Evolutionary conservation across 805 yeast genomes (phyloP).

Genomic region (Barnettozyma siamensis): DNA sequence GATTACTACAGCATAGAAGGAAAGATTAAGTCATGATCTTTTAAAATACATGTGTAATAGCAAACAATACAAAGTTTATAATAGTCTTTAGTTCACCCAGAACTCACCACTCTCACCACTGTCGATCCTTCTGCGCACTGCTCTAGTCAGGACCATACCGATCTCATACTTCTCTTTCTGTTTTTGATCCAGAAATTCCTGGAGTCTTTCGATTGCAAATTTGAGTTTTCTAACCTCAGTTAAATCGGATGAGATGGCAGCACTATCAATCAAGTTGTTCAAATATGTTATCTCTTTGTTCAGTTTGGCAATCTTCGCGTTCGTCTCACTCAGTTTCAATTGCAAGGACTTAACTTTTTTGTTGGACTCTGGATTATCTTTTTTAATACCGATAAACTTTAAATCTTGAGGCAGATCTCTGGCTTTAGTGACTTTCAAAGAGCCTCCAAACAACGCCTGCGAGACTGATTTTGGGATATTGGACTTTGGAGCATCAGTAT

Average conservation of each 20-base stretch:
- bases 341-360: conserved; percentile 26
- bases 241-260: conserved; percentile 31
- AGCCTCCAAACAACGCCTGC: conserved; percentile 21
- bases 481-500: not conserved
- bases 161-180: conserved; percentile 38
- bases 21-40: not conserved
- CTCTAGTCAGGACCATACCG: conserved; percentile 35
- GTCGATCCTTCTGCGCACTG: conserved; percentile 35
- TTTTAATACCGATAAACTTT: conserved; percentile 22
- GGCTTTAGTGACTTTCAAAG: conserved; percentile 23
- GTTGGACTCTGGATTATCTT: conserved; percentile 13
- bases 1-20: conserved; percentile 8
- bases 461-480: conserved; percentile 25
- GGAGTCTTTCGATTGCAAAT: conserved; percentile 31
- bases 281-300: conserved; percentile 35
- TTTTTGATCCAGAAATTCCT: conserved; percentile 35
- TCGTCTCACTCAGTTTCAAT: conserved; percentile 27
- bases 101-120: conserved; percentile 34
- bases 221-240: conserved; percentile 32
- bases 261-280: conserved; percentile 28
- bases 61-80: not conserved
- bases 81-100: conserved; percentile 32
- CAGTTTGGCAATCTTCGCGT: conserved; percentile 31
- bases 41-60: no score
- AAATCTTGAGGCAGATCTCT: conserved; percentile 22